Conservation (phyloP, 345 rosid species). For the Salix viminalis region DNA sequence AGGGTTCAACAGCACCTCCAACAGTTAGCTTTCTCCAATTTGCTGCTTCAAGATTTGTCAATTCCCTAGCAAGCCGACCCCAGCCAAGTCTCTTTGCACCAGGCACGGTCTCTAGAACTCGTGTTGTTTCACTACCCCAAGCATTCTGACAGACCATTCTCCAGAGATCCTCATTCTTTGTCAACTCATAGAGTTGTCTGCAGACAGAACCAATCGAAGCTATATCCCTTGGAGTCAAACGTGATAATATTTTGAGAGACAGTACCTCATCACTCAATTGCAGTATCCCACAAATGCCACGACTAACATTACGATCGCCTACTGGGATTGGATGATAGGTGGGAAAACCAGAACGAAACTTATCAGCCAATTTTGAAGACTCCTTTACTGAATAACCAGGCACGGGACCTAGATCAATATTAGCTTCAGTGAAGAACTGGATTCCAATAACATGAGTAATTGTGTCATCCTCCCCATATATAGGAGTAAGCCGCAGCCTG, state of each 20-base stretch:
- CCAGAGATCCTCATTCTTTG: conserved; percentile 84
- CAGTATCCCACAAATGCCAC: conserved; percentile 64
- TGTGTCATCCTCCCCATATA: conserved; percentile 72
- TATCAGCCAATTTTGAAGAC: conserved; percentile 39
- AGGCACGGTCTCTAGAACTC: conserved; percentile 67
- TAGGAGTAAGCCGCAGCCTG: conserved; percentile 71
- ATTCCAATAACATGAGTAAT: conserved; percentile 84
- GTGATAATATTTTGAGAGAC: conserved; percentile 67
- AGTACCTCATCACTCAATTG: conserved; percentile 77
- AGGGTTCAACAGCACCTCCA: conserved; percentile 87
- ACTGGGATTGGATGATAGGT: conserved; percentile 31
- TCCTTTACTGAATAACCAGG: conserved; percentile 55
- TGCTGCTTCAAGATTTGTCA: conserved; percentile 87
- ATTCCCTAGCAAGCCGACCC: conserved; percentile 77
- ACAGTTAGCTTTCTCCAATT: conserved; percentile 84
- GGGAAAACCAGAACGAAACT: conserved; percentile 36
- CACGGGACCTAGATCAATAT: conserved; percentile 78
- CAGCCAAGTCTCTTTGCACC: conserved; percentile 85
- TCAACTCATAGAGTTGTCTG: conserved; percentile 54
- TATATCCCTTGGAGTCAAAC: conserved; percentile 72
- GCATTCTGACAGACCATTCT: conserved; percentile 87
- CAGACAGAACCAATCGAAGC: conserved; percentile 77
- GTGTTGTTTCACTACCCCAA: conserved; percentile 79
- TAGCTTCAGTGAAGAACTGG: conserved; percentile 72
- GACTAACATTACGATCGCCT: conserved; percentile 53